Percentiles rank a stretch among this genome's conserved stretches.
These are phyloP conservation scores for Colletotrichum tamarilloi DNA, from an alignment of 2,329 filamentous ascomycete genomes.

Conservation along the genomic window DNA sequence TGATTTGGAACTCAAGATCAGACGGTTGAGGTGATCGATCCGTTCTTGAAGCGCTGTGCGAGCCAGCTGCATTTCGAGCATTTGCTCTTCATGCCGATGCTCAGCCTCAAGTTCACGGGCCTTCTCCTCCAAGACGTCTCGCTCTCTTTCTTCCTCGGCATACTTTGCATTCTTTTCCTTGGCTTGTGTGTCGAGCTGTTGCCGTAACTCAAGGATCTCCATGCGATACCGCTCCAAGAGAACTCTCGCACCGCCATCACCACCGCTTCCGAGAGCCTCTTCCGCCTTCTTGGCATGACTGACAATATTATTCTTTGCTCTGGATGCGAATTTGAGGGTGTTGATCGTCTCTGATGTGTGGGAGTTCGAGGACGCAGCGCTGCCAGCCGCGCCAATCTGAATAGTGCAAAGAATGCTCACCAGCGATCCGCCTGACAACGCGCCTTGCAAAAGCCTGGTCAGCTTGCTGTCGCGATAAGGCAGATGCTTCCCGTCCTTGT, in stretches of 20 bases:
- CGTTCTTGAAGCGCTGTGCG: constrained; percentile 96
- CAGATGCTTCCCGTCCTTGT: constrained; percentile 91
- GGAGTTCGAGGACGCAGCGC: constrained; percentile 74
- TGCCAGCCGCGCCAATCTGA: constrained; percentile 83
- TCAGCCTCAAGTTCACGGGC: constrained; percentile 82
- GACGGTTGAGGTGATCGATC: constrained; percentile 94
- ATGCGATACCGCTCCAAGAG: constrained; percentile 92
- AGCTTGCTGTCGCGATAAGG: constrained; percentile 98
- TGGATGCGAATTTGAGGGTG: constrained; percentile 94
- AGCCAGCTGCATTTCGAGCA: constrained; percentile 98
- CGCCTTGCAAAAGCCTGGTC: constrained; percentile 90
- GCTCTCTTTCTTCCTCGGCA: constrained; percentile 71
- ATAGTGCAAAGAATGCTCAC: constrained; percentile 99
- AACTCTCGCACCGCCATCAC: constrained; percentile 88
- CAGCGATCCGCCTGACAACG: constrained; percentile 90
- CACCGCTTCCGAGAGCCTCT: constrained; percentile 82
- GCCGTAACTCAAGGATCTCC: constrained; percentile 86
- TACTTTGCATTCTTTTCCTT: constrained; percentile 73
- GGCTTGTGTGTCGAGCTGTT: constrained; percentile 85
- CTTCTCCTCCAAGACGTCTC: constrained; percentile 77
- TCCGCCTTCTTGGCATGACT: constrained; percentile 96
- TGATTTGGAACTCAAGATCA: constrained; percentile 96
- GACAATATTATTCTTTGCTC: constrained; percentile 97
- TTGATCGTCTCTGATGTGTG: constrained; percentile 93
- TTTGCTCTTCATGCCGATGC: constrained; percentile 93